Base-by-base conservation (phyloP, 1,139 yeast genomes). In the Ogataea hybrid region DNA sequence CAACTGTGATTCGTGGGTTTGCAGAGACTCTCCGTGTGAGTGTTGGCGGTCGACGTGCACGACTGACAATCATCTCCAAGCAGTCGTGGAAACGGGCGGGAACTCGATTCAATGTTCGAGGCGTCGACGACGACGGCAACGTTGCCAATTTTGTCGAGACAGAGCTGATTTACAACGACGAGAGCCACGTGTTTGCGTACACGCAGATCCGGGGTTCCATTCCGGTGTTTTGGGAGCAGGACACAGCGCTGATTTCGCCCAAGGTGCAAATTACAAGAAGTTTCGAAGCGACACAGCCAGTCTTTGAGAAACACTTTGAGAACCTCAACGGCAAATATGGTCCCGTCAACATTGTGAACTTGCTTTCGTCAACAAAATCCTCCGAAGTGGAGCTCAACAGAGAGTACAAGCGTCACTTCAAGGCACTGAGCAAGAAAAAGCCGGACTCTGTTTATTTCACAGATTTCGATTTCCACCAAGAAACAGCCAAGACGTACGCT, bases 161-260 rank as follows among this genome's bases (percentile, higher is more conserved):
- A 0, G 99, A 94, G 62, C 75, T 88, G 35, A 82, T 92, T 27
- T 63, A 81, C 53, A 79, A 75, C 59, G 69, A 73, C 42, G 75
- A 77, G 2, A 67, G 70, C 10, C 77, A 77, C 39, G 71, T 82
- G 27, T 88, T 79, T 59, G 80, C 97, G 2, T 90, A 82, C 61
- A 79, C 85, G 1, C 96, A 90, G 62, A 77, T 92, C 12, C 72
- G 99, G 61, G 99, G 99, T 3, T 85, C 96, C 12, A 92, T 92
- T 3, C 98, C 99, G 0, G 74, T 94, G 1, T 94, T 94, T 59
- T 94, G 98, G 98, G 98, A 94, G 61, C 99, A 94, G 62, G 97
- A 90, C 57, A 81, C 95, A 1, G 83, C 87, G 10, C 59, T 80
- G 35, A 84, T 92, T 14, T 81, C 82, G 52, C 90, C 94, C 15